Conservation (phyloP, 2,329 filamentous ascomycete species). For the Colletotrichum sp. region DNA sequence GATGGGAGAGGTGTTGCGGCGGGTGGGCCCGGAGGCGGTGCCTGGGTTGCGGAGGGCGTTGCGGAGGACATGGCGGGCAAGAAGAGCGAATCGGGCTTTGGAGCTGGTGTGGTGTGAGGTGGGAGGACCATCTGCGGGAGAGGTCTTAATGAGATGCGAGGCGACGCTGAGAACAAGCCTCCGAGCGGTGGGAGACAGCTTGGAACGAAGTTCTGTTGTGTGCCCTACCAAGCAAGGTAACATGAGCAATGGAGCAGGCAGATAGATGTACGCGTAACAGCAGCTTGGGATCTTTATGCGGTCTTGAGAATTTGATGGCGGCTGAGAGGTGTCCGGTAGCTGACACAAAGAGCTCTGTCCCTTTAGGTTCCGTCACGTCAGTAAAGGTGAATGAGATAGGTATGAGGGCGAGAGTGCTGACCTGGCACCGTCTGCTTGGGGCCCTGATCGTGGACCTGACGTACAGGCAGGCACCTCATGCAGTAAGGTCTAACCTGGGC, state of each 20-base stretch:
- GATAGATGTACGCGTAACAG: background rate
- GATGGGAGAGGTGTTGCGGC: constrained; percentile 13
- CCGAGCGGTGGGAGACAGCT: background rate
- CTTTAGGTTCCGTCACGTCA: background rate
- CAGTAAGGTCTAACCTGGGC: background rate
- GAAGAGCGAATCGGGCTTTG: constrained; percentile 13
- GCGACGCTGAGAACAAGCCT: background rate
- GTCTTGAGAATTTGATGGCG: background rate
- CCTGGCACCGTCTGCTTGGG: background rate
- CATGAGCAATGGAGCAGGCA: background rate
- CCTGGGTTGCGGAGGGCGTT: background rate
- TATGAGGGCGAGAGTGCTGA: background rate
- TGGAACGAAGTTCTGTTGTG: background rate
- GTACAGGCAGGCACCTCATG: background rate
- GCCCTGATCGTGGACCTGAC: background rate
- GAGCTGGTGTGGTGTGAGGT: constrained; percentile 10
- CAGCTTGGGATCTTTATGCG: background rate
- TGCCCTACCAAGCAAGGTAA: background rate
- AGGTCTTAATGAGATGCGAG: background rate
- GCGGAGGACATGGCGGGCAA: constrained; percentile 21
- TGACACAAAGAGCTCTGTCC: background rate
- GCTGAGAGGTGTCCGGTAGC: background rate
- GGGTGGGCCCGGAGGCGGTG: background rate
- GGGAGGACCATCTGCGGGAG: constrained; percentile 15
- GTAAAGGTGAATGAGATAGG: background rate